phyloP scores from a whole-genome alignment of 768 basidiomycete genomes.

The Dioszegia crocea region DNA sequence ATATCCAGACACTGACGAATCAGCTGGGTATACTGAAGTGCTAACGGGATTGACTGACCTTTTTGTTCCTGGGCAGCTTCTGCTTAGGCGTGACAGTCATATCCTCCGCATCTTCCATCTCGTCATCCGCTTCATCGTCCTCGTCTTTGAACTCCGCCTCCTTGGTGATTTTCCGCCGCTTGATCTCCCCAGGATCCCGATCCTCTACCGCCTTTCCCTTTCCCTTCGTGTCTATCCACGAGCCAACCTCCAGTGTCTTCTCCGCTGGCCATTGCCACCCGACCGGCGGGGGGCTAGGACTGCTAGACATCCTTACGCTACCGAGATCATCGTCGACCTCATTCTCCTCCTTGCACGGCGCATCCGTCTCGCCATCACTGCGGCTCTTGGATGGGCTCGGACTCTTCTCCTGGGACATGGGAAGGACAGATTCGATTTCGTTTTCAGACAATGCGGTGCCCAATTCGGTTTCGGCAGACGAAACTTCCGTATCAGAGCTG shows the following conservation, averaged over 20 bases:
- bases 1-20: neutral
- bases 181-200: neutral
- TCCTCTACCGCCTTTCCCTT: constrained; percentile 1
- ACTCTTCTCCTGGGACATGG: neutral
- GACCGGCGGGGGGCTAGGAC: neutral
- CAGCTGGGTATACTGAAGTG: neutral
- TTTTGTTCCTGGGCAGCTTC: neutral
- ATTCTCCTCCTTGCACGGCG: neutral
- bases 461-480: constrained; percentile 3
- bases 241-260: neutral
- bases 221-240: neutral
- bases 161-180: neutral
- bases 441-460: constrained; percentile 5
- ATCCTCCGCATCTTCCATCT: constrained; percentile 4
- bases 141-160: neutral
- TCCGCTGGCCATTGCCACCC: neutral
- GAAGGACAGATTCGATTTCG: neutral
- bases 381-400: neutral
- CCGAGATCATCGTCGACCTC: constrained; percentile 5
- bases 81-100: constrained; percentile 4
- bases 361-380: neutral
- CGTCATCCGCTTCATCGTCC: constrained; percentile 7
- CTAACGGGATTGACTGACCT: neutral
- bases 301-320: neutral
- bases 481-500: constrained; percentile 1